Base-by-base conservation (phyloP, 768 basidiomycete genomes). In the Hericium alpestre region DNA sequence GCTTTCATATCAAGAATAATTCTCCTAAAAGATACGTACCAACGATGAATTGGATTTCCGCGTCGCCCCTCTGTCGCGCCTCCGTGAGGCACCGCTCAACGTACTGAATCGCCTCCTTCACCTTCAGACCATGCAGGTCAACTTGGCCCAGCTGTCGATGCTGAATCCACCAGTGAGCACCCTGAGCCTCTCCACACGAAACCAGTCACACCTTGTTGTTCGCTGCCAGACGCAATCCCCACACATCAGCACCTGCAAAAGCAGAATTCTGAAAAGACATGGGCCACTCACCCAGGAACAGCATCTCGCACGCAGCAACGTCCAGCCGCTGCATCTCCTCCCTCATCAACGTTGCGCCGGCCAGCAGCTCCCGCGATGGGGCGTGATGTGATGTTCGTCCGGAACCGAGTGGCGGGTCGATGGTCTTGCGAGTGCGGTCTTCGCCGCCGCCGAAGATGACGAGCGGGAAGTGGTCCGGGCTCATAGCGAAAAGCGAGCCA, bases 401-500 rank as follows among this genome's bases (percentile, higher is more conserved):
- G 18, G 65, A 67, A 37, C 72, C 72, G 22, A 71, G 69, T 4
- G 69, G 65, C 7, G 73, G 67, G 27, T 76, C 76, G 39, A 73
- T 74, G 38, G 58, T 48, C 37, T 56, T 61, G n/a, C 54, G 22
- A 2, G 54, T 61, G 38, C 56, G 32, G 52, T 74, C 71, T 7
- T 72, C 72, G 40, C 56, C 40, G 58, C 78, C 77, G 2, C 81
- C 77, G 63, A 91, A 90, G 4, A 80, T 82, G 58, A 95, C 86
- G 10, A 97, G 76, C 0, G 94, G 95, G 66, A 81, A 97, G 8
- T 79, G 79, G 11, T 79, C 75, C 0, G 89, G 86, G 60, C 87
- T 88, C 82, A 97, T 87, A 18, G 90, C 93, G 63, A 84, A 95
- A 1, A 96, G 75, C 43, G 86, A 87, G 2, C 79, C 82, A 0